Percentiles rank a stretch among this genome's conserved stretches.
Conservation (phyloP, 2,329 filamentous ascomycete species). For the Cucurbitaria berberidis region DNA sequence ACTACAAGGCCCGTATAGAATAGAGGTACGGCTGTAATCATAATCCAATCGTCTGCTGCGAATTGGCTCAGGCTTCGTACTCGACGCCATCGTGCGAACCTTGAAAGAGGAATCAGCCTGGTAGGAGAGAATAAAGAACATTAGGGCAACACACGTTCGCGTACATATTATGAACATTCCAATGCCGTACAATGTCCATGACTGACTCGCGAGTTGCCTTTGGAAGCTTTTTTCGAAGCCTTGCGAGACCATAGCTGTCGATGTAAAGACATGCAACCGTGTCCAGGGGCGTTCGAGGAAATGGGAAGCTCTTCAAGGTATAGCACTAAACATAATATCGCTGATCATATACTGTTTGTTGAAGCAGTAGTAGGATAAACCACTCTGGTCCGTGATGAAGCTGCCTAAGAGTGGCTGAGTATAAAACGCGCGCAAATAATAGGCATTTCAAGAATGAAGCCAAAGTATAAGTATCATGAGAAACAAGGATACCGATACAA, state of each 20-base stretch:
- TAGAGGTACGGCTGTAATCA: slow-evolving; percentile 33
- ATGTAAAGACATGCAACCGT: background rate
- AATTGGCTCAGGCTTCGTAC: slow-evolving; percentile 26
- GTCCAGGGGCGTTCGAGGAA: background rate
- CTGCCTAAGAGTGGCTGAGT: background rate
- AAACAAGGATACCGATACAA: background rate
- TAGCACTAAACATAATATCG: background rate
- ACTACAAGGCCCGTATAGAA: slow-evolving; percentile 52
- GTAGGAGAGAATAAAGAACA: background rate
- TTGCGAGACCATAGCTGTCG: slow-evolving; percentile 13
- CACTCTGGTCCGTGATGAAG: background rate
- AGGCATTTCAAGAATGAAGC: background rate
- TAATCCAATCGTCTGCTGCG: slow-evolving; percentile 40
- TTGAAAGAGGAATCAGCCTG: slow-evolving; percentile 8
- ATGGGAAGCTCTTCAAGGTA: background rate
- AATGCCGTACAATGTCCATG: slow-evolving; percentile 39
- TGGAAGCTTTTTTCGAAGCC: slow-evolving; percentile 27
- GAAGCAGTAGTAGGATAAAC: background rate
- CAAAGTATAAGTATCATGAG: background rate
- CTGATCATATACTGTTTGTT: slow-evolving; percentile 4
- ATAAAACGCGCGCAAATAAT: background rate
- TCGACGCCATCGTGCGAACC: slow-evolving; percentile 36
- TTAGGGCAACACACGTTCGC: slow-evolving; percentile 29
- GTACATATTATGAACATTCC: slow-evolving; percentile 36
- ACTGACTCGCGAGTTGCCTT: slow-evolving; percentile 25